These are phyloP conservation scores for Serendipita vermifera DNA, from an alignment of 768 basidiomycete species.

Conservation along the genomic window DNA sequence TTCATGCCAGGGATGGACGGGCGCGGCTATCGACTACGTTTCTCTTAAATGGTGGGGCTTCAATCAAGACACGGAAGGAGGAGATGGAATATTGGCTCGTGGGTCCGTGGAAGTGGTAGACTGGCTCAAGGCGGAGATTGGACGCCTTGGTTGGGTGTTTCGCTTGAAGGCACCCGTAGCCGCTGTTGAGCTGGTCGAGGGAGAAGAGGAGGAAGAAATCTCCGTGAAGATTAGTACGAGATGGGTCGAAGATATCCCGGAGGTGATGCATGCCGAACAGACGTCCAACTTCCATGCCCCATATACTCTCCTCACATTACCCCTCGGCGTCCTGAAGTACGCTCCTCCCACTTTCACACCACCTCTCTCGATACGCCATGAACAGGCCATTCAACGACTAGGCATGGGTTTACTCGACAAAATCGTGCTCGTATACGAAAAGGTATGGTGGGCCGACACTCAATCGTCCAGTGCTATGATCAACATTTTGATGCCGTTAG, in stretches of 20 bases:
- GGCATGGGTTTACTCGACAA: constrained; percentile 21
- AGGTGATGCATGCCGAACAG: neutral
- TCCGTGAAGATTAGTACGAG: neutral
- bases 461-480: neutral
- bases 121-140: neutral
- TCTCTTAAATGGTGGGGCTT: constrained; percentile 16
- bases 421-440: constrained; percentile 18
- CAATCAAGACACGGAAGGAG: constrained; percentile 14
- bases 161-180: neutral
- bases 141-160: constrained; percentile 11
- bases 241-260: too few relatives aligned
- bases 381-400: constrained; percentile 14
- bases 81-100: constrained; percentile 10
- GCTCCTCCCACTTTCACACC: constrained; percentile 16
- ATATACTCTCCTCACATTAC: constrained; percentile 14
- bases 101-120: constrained; percentile 9
- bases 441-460: constrained; percentile 20
- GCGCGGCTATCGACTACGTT: constrained; percentile 14
- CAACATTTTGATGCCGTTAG: neutral
- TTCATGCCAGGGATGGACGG: constrained; percentile 15
- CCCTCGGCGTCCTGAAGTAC: constrained; percentile 20
- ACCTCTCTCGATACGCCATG: constrained; percentile 14
- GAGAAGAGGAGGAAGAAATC: neutral
- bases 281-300: constrained; percentile 8
- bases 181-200: neutral